Conservation (phyloP, 495 filamentous ascomycete genomes). For the Daldinia bambusicola region DNA sequence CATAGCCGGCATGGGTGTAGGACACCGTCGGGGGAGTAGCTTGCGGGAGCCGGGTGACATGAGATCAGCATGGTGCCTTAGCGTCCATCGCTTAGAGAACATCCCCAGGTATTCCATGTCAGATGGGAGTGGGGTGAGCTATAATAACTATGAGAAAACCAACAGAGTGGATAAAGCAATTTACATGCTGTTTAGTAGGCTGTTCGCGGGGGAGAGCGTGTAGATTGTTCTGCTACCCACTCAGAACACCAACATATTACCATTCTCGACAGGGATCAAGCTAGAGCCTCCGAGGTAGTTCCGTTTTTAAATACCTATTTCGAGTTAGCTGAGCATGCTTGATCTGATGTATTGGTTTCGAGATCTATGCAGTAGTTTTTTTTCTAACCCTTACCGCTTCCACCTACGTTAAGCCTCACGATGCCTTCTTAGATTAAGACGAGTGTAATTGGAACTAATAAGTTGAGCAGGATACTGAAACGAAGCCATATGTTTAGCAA, state of each 20-base stretch:
- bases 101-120: slow-evolving; percentile 42
- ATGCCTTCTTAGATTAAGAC: not conserved
- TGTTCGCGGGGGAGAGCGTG: slow-evolving; percentile 32
- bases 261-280: slow-evolving; percentile 36
- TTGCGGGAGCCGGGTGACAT: slow-evolving; percentile 45
- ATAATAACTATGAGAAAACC: slow-evolving; percentile 30
- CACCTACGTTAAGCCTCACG: not conserved
- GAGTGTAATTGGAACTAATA: not conserved
- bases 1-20: slow-evolving; percentile 41
- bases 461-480: slow-evolving; percentile 1
- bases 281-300: slow-evolving; percentile 46
- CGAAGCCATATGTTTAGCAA: not conserved
- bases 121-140: slow-evolving; percentile 42
- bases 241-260: slow-evolving; percentile 26
- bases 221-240: slow-evolving; percentile 34
- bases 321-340: slow-evolving; percentile 27
- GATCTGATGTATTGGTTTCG: slow-evolving; percentile 15
- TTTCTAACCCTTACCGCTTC: not conserved
- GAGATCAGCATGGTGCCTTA: slow-evolving; percentile 49
- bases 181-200: slow-evolving; percentile 25
- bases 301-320: slow-evolving; percentile 36
- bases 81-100: slow-evolving; percentile 46
- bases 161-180: slow-evolving; percentile 30
- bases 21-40: slow-evolving; percentile 41
- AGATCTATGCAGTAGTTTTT: slow-evolving; percentile 6